phyloP scores from a whole-genome alignment of 2,329 filamentous ascomycete genomes.

The Verticillium nubilum region DNA sequence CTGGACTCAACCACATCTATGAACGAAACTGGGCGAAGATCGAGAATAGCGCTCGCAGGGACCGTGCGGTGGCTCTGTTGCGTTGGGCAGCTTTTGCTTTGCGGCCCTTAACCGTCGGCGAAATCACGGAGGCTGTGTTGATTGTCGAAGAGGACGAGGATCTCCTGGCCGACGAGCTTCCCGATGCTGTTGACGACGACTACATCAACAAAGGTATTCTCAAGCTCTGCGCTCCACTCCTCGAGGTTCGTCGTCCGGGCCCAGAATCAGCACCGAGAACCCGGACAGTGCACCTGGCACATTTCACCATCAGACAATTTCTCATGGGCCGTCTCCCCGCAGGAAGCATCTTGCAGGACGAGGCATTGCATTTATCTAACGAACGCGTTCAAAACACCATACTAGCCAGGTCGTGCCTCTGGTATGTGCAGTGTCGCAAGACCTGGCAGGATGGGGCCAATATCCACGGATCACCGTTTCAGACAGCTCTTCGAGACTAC shows the following conservation, averaged over 20 bases:
- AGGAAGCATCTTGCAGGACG: background rate
- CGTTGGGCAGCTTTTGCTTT: constrained; percentile 21
- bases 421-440: background rate
- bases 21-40: constrained; percentile 23
- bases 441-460: background rate
- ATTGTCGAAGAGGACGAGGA: constrained; percentile 13
- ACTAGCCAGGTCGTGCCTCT: background rate
- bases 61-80: constrained; percentile 20
- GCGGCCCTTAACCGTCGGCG: constrained; percentile 13
- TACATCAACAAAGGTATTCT: constrained; percentile 22
- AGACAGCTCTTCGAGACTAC: background rate
- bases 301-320: constrained; percentile 16
- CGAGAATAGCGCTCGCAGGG: constrained; percentile 3
- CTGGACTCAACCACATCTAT: constrained; percentile 21
- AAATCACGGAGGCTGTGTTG: constrained; percentile 18
- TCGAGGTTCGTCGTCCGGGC: constrained; percentile 16
- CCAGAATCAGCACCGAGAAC: fast-evolving
- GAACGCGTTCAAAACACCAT: background rate
- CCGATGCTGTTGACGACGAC: constrained; percentile 18
- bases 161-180: constrained; percentile 16
- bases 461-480: background rate
- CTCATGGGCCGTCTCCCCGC: constrained; percentile 8
- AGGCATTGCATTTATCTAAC: background rate
- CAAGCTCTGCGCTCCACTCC: constrained; percentile 19
- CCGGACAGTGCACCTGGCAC: constrained; percentile 9